Conservation (phyloP, 305 asterid species). For the Fraxinus nigra region DNA sequence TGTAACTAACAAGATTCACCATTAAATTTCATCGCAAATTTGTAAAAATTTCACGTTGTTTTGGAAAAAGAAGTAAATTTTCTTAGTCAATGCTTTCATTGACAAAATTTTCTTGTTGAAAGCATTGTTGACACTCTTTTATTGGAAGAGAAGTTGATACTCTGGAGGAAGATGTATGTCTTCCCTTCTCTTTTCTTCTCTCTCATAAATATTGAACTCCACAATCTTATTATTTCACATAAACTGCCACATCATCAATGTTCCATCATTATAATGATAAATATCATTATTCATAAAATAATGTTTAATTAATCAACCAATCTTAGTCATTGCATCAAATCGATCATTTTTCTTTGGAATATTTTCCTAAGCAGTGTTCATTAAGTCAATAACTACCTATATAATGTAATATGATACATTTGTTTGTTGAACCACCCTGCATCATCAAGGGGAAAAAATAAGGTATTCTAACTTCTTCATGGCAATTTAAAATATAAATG, state of each 20-base stretch:
- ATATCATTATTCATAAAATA: background rate
- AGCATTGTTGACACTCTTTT: background rate
- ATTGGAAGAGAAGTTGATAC: background rate
- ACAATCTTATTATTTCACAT: no score
- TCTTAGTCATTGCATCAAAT: background rate
- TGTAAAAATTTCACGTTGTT: background rate
- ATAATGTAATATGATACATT: background rate
- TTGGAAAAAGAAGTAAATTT: background rate
- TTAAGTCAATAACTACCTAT: background rate
- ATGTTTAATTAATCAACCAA: background rate
- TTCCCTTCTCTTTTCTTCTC: background rate
- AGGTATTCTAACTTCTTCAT: background rate
- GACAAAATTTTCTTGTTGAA: background rate
- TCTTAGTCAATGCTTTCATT: background rate
- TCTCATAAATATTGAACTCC: no score
- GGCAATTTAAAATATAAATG: background rate
- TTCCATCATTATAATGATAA: no score
- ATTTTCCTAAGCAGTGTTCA: background rate
- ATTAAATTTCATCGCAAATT: background rate
- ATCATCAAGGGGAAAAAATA: constrained; percentile 23
- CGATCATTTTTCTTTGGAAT: background rate
- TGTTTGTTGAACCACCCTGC: constrained; percentile 43
- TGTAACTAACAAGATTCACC: background rate
- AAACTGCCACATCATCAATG: background rate
- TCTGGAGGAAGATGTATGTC: background rate